Evolutionary conservation across 768 basidiomycete genomes (phyloP).

Genomic region (Pilatotrama ljubarskyi): DNA sequence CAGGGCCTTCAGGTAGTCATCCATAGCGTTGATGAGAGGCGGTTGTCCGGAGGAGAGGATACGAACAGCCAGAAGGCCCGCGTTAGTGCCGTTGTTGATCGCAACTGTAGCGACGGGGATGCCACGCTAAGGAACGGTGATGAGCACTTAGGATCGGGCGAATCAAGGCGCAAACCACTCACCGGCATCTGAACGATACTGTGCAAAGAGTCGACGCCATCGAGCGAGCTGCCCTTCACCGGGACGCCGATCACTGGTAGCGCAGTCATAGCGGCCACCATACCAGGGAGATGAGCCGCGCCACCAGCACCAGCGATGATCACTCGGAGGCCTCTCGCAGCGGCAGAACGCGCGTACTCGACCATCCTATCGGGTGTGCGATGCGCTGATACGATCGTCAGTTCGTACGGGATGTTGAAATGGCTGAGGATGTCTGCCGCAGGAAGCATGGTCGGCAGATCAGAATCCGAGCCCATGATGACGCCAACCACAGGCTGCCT

Average conservation of each 20-base stretch:
- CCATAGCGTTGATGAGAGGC: constrained; percentile 62
- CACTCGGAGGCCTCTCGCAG: constrained; percentile 60
- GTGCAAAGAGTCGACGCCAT: constrained; percentile 95
- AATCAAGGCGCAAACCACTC: constrained; percentile 35
- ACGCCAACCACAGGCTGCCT: constrained; percentile 80
- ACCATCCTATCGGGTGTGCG: constrained; percentile 88
- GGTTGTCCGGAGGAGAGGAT: constrained; percentile 83
- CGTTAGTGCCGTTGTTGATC: constrained; percentile 94
- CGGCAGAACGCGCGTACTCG: constrained; percentile 77
- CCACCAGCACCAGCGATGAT: constrained; percentile 98
- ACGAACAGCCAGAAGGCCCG: constrained; percentile 86
- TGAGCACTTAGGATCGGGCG: not conserved
- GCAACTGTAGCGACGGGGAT: constrained; percentile 98
- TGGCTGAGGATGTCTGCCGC: constrained; percentile 80
- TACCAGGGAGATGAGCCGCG: constrained; percentile 95
- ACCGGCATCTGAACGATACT: constrained; percentile 99
- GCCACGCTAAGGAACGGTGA: constrained; percentile 62
- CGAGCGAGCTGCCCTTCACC: constrained; percentile 89
- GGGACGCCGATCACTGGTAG: constrained; percentile 96
- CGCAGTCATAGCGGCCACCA: constrained; percentile 94
- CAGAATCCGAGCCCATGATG: constrained; percentile 99
- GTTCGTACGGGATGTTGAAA: constrained; percentile 87
- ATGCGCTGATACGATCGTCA: constrained; percentile 96
- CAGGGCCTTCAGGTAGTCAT: constrained; percentile 64
- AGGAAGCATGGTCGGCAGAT: constrained; percentile 90